phyloP scores from a whole-genome alignment of 176 grass and related monocot species.

The Ensete ventricosum region DNA sequence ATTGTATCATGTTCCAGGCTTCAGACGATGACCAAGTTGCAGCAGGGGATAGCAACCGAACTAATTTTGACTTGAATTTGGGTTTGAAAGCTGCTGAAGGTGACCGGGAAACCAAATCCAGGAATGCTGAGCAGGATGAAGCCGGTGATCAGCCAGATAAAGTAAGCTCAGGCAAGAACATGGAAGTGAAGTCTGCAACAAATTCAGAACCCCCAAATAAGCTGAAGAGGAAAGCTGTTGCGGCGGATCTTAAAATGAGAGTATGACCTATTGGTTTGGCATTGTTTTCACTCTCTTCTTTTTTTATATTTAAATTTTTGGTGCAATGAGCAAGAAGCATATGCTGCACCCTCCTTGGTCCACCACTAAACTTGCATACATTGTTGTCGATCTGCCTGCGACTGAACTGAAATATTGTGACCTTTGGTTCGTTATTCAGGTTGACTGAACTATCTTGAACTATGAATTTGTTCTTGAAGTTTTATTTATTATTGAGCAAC shows the following conservation, averaged over 20 bases:
- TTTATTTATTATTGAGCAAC: not conserved
- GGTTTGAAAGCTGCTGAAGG: slow-evolving; percentile 12
- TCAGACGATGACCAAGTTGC: not conserved
- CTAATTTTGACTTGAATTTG: slow-evolving; percentile 15
- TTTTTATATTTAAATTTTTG: not conserved
- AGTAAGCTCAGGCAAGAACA: not conserved
- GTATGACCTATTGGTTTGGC: not conserved
- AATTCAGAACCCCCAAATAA: slow-evolving; percentile 1
- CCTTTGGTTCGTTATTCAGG: not conserved
- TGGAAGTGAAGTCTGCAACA: slow-evolving; percentile 5
- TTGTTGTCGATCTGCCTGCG: not conserved
- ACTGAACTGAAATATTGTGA: not conserved
- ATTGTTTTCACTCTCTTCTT: too few species aligned
- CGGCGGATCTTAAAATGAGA: slow-evolving; percentile 17
- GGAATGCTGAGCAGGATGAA: not conserved
- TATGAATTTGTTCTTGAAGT: not conserved
- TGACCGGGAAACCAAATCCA: slow-evolving; percentile 1
- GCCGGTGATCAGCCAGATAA: not conserved
- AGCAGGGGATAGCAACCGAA: not conserved
- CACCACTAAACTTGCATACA: not conserved
- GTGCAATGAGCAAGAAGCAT: too few species aligned
- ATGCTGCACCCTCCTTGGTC: not conserved
- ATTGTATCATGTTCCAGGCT: not conserved
- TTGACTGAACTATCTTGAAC: not conserved
- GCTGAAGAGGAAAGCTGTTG: slow-evolving; percentile 11